Percentiles rank a stretch among this genome's conserved stretches.
phyloP scores from a whole-genome alignment of 345 rosid species.

The Syzygium oleosum region DNA sequence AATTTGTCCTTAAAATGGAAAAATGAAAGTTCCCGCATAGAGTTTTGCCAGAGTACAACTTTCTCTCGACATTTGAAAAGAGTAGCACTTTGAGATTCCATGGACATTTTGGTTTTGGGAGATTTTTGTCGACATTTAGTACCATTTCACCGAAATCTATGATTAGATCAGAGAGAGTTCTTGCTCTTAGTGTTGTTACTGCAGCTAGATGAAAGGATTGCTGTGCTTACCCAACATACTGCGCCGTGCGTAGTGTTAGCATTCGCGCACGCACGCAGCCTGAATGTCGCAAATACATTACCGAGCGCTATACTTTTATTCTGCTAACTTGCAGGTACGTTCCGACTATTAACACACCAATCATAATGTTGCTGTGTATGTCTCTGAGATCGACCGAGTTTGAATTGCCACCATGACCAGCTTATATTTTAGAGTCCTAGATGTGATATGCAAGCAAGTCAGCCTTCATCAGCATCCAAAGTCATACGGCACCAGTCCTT shows the following conservation, averaged over 20 bases:
- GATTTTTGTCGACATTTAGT: not conserved
- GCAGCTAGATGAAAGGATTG: not conserved
- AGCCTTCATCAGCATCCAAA: conserved; percentile 52
- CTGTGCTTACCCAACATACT: not conserved
- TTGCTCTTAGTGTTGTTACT: not conserved
- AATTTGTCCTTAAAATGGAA: not conserved
- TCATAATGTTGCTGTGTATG: not conserved
- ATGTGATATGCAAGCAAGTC: not conserved
- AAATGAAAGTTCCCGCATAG: not conserved
- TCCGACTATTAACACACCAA: not conserved
- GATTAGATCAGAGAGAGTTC: not conserved
- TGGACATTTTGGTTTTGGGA: not conserved
- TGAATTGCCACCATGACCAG: not conserved
- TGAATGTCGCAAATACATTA: not conserved
- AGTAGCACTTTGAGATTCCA: not conserved
- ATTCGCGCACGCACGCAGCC: not conserved
- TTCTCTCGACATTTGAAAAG: not conserved
- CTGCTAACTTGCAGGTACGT: not conserved
- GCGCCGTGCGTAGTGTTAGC: not conserved
- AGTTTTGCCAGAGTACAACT: not conserved
- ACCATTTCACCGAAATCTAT: not conserved
- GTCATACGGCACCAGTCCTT: conserved; percentile 59
- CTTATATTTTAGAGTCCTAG: not conserved
- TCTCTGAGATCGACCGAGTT: not conserved
- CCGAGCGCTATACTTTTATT: not conserved